A percentile compares a stretch with the other conserved stretches of the same genome.
phyloP scores from a whole-genome alignment of 345 rosid species.

The Litchi chinensis region DNA sequence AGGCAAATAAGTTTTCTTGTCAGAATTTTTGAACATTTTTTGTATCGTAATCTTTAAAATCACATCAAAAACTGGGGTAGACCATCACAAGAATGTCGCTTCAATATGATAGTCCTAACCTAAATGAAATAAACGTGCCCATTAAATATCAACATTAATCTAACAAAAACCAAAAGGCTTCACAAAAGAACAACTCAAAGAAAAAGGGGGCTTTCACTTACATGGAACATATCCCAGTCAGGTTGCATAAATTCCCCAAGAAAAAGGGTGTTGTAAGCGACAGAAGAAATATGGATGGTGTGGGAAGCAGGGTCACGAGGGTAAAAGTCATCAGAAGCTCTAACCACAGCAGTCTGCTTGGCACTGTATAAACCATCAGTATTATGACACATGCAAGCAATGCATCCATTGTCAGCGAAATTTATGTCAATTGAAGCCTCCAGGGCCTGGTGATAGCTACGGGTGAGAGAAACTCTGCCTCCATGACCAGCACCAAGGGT shows the following conservation, averaged over 20 bases:
- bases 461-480: constrained; percentile 93
- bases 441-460: constrained; percentile 79
- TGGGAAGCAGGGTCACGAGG: constrained; percentile 97
- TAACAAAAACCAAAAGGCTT: background rate
- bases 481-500: constrained; percentile 97
- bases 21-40: background rate
- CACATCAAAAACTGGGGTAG: background rate
- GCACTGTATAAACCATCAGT: constrained; percentile 93
- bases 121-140: too few species aligned
- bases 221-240: constrained; percentile 99
- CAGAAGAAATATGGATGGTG: constrained; percentile 90
- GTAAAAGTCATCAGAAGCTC: constrained; percentile 96
- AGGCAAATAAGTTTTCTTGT: constrained; percentile 15
- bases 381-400: constrained; percentile 97
- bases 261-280: constrained; percentile 87
- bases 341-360: constrained; percentile 87
- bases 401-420: constrained; percentile 91
- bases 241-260: constrained; percentile 99
- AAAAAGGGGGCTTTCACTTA: constrained; percentile 41
- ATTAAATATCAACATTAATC: background rate
- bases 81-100: background rate
- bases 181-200: background rate
- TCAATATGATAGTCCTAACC: background rate
- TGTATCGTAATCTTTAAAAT: background rate
- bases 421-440: constrained; percentile 86